Evolutionary conservation across 257 asterid species (phyloP).

Genomic region (Plantago elongata): DNA sequence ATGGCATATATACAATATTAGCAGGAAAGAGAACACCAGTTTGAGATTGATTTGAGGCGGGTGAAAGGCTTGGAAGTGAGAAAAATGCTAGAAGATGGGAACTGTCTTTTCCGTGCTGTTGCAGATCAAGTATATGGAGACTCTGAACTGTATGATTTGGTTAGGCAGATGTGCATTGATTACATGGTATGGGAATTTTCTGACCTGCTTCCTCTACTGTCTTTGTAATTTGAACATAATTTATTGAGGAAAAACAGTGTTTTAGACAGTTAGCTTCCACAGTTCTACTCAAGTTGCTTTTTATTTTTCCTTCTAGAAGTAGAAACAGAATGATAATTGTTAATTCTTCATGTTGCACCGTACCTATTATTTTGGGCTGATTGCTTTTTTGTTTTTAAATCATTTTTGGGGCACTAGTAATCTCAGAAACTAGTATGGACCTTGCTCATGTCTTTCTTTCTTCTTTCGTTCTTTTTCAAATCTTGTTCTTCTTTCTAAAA

Average conservation of each 20-base stretch:
- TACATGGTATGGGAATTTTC: conserved; percentile 67
- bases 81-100: conserved; percentile 94
- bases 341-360: too few relatives aligned
- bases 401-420: too few relatives aligned
- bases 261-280: conserved; percentile 14
- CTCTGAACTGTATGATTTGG: conserved; percentile 78
- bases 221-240: conserved; percentile 1
- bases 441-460: too few relatives aligned
- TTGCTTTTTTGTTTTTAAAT: too few relatives aligned
- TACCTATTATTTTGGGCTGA: too few relatives aligned
- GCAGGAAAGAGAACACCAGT: conserved; percentile 91
- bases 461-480: too few relatives aligned
- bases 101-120: conserved; percentile 98
- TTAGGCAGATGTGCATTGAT: conserved; percentile 98
- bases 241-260: neutral
- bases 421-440: too few relatives aligned
- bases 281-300: neutral
- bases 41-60: conserved; percentile 82
- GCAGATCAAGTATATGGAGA: conserved; percentile 99
- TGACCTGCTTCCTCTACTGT: conserved; percentile 3
- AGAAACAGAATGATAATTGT: too few relatives aligned
- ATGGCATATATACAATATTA: conserved; percentile 18
- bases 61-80: conserved; percentile 87
- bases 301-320: too few relatives aligned
- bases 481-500: too few relatives aligned